Evolutionary conservation across 1,139 yeast species (phyloP), one percentile per base, ranked within the genome.

Genomic region (Yamadazyma friedrichii): DNA sequence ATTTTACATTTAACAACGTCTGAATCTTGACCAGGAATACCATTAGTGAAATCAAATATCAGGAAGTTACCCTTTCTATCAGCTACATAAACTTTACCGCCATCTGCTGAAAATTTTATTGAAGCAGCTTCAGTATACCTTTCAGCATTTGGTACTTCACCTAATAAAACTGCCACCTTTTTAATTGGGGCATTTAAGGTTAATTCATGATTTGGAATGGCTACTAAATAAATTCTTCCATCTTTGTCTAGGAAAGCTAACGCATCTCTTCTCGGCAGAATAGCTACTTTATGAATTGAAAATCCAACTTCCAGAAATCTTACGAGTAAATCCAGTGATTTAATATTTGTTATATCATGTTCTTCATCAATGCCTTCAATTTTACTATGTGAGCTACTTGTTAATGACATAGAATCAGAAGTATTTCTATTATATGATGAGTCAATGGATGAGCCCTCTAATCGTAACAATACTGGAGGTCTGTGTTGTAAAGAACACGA

Each of bases 41-140:
- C 96, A 41, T 89, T 91, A 12, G 95, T 87, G 61, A 88, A 91
- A 60, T 91, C 97, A 54, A 86, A 88, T 17, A 88, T 78, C 50
- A 82, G 80, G 38, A 89, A 67, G 1, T 80, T 62, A 0, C 97
- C 97, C 53, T 85, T 87, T 32, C 96, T 68, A 60, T 91, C 98
- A 10, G 88, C 74, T 4, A 81, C 74, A 50, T 80, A 83, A 15
- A 91, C 67, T 47, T 81, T 82, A 36, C 91, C 91, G 0, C 98
- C 97, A 54, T 86, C 88, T 3, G 80, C 73, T 25, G 91, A 82
- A 56, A 88, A 91, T 41, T 74, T 65, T 44, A 89, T 61, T 1
- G 93, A 73, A 0, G 96, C 96, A 2, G 94, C 78, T 54, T 84
- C 94, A 35, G 76, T 70, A 40, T 67, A 76, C 46, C 84, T 66